phyloP scores from a whole-genome alignment of 108 stramenopile species.

The Nannochloropsis gaditana region DNA sequence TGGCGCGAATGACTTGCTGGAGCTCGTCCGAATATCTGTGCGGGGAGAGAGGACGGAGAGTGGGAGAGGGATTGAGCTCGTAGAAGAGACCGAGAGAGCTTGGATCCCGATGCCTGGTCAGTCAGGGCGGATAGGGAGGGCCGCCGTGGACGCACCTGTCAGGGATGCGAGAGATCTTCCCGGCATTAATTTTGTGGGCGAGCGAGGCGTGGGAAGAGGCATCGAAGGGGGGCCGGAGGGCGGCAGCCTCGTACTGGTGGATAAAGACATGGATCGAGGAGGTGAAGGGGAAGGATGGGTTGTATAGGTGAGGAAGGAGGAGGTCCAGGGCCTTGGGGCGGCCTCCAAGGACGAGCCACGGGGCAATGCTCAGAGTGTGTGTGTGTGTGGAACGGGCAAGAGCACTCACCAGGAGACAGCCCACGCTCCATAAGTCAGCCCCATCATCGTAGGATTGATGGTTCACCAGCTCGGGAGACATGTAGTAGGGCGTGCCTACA shows the following conservation, averaged over 20 bases:
- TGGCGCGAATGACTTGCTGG: constrained; percentile 31
- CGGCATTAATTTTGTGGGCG: constrained; percentile 59
- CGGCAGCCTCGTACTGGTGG: constrained; percentile 46
- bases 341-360: no score
- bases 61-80: not conserved
- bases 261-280: not conserved
- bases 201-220: constrained; percentile 57
- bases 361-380: not conserved
- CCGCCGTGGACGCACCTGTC: not conserved
- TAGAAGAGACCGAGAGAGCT: no score
- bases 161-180: constrained; percentile 55
- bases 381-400: not conserved
- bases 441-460: constrained; percentile 59
- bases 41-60: not conserved
- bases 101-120: not conserved
- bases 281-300: constrained; percentile 30
- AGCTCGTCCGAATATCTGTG: constrained; percentile 41
- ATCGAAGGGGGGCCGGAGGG: constrained; percentile 58
- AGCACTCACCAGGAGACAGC: constrained; percentile 35
- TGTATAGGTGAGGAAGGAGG: no score
- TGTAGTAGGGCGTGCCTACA: constrained; percentile 66
- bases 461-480: constrained; percentile 63
- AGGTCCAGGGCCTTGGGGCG: no score
- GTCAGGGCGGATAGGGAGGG: not conserved
- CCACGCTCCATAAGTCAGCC: constrained; percentile 62